These are phyloP conservation scores for Prunus padus DNA, from an alignment of 306 rosid genomes.

Conservation along the genomic window DNA sequence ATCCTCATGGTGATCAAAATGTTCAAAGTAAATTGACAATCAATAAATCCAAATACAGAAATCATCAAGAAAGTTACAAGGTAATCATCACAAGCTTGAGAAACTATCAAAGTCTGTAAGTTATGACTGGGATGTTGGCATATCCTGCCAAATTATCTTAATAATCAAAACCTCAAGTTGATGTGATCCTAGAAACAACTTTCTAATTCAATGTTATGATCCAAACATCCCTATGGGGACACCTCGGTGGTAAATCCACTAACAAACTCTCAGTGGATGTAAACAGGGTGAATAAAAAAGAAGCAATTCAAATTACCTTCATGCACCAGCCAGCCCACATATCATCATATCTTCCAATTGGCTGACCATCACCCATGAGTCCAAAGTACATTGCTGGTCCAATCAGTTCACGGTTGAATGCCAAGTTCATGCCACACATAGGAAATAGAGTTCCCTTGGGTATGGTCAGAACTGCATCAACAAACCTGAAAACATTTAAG, in stretches of 20 bases:
- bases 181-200: too few species aligned
- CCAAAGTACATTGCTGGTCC: conserved; percentile 97
- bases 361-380: conserved; percentile 97
- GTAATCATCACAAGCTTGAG: neutral
- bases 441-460: conserved; percentile 86
- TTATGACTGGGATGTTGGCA: neutral
- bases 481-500: conserved; percentile 50
- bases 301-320: conserved; percentile 49
- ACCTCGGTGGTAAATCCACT: too few species aligned
- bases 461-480: conserved; percentile 78
- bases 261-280: neutral
- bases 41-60: neutral
- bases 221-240: too few species aligned
- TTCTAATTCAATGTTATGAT: too few species aligned
- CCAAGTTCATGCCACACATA: conserved; percentile 93
- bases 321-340: conserved; percentile 99
- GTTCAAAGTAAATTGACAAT: neutral
- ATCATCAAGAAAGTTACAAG: neutral
- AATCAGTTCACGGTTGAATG: conserved; percentile 73
- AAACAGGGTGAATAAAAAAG: neutral
- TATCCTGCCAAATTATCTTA: neutral
- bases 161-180: too few species aligned
- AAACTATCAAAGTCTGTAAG: neutral
- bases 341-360: conserved; percentile 84
- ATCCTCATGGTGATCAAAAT: neutral